Conservation (phyloP, 2,329 filamentous ascomycete genomes). For the Aspergillus pseudotamarii region DNA sequence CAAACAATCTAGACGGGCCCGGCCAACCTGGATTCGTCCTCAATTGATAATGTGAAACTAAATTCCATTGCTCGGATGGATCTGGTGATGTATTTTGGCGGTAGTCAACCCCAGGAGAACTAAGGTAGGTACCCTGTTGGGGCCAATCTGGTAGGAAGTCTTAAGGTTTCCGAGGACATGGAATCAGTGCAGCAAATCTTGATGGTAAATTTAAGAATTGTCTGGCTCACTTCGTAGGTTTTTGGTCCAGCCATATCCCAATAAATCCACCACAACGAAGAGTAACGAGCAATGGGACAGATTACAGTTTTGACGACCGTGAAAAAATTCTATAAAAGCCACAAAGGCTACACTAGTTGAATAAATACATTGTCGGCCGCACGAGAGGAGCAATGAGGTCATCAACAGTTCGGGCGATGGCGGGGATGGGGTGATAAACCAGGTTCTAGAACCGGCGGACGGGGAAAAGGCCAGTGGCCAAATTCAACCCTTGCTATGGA, state of each 20-base stretch:
- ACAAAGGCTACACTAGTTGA: not conserved
- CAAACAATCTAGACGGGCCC: not conserved
- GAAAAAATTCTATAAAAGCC: not conserved
- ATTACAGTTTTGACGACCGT: not conserved
- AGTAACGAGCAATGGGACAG: too few relatives aligned
- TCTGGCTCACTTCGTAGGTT: not conserved
- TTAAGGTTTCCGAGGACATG: not conserved
- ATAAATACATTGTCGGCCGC: not conserved
- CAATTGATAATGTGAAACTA: not conserved
- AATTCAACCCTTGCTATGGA: not conserved
- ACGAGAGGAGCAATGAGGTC: not conserved
- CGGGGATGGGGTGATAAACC: not conserved
- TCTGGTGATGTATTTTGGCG: not conserved
- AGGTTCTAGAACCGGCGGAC: constrained; percentile 1
- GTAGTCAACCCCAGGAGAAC: not conserved
- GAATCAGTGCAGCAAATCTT: not conserved
- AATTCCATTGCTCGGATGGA: not conserved
- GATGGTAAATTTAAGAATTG: not conserved
- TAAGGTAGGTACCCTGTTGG: not conserved
- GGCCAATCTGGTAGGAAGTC: not conserved
- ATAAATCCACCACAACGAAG: not conserved
- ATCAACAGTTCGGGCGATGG: not conserved
- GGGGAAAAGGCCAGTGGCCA: not conserved
- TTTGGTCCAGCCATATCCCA: not conserved
- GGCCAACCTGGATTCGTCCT: not conserved